A percentile compares a stretch with the other conserved stretches of the same genome.
Conservation (phyloP, 2,329 filamentous ascomycete species). For the Leptographium galeiforme region DNA sequence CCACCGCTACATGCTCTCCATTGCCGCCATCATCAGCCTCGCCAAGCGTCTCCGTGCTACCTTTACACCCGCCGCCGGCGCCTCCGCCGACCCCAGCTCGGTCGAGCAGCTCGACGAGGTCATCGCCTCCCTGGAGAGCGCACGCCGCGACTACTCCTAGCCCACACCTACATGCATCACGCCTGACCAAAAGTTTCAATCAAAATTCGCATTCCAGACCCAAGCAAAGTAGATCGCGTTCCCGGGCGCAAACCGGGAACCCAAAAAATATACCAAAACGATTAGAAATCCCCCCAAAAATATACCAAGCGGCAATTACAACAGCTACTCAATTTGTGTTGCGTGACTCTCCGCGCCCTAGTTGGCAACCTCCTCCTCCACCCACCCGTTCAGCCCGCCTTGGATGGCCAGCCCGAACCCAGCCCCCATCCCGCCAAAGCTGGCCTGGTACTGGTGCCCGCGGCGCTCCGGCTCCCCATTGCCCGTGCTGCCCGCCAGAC, state of each 20-base stretch:
- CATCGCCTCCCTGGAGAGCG: constrained; percentile 11
- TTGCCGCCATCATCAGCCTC: constrained; percentile 34
- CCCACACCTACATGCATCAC: background rate
- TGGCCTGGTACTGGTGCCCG: constrained; percentile 53
- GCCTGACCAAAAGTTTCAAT: background rate
- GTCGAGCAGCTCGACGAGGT: constrained; percentile 32
- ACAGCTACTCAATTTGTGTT: constrained; percentile 22
- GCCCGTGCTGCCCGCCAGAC: constrained; percentile 29
- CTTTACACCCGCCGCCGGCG: constrained; percentile 12
- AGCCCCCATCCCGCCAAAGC: constrained; percentile 45
- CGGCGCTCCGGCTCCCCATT: constrained; percentile 39
- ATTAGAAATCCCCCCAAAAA: constrained; percentile 1
- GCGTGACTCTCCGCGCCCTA: constrained; percentile 16
- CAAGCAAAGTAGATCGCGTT: background rate
- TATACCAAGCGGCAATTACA: constrained; percentile 20
- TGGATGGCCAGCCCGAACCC: constrained; percentile 49
- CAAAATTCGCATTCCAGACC: background rate
- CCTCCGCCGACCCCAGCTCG: constrained; percentile 15
- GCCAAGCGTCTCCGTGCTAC: constrained; percentile 25
- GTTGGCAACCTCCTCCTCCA: constrained; percentile 52
- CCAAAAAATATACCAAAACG: background rate
- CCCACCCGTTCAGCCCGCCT: constrained; percentile 52
- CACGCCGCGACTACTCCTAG: background rate
- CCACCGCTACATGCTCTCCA: constrained; percentile 37
- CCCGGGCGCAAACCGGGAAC: background rate